phyloP scores from a whole-genome alignment of 2,329 filamentous ascomycete species.

The Endoconidiophora laricicola region DNA sequence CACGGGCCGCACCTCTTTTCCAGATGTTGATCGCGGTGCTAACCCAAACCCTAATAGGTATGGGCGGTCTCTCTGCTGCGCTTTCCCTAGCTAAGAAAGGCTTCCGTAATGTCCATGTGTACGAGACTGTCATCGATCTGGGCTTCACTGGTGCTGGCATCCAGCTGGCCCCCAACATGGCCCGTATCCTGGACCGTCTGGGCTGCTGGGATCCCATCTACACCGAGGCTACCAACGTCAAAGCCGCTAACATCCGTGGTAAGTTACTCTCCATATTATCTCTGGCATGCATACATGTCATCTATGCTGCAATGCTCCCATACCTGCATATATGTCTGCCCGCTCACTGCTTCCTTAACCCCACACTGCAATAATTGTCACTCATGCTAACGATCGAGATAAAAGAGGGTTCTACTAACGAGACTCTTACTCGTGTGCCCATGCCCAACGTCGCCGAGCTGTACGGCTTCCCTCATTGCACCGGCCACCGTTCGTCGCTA shows the following conservation, averaged over 20 bases:
- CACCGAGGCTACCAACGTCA: slow-evolving; percentile 52
- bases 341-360: slow-evolving; percentile 1
- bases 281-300: not conserved
- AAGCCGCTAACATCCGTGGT: slow-evolving; percentile 56
- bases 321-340: no score
- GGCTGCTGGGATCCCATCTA: slow-evolving; percentile 58
- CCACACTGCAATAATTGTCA: not conserved
- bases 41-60: slow-evolving; percentile 32
- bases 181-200: slow-evolving; percentile 53
- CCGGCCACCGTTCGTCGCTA: slow-evolving; percentile 58
- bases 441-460: slow-evolving; percentile 49
- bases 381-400: not conserved
- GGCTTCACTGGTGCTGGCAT: slow-evolving; percentile 77
- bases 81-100: slow-evolving; percentile 61
- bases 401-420: slow-evolving; percentile 47
- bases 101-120: slow-evolving; percentile 57
- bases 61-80: slow-evolving; percentile 60
- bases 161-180: slow-evolving; percentile 70
- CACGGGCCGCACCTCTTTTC: not conserved
- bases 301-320: no score
- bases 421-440: slow-evolving; percentile 53
- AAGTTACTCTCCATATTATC: slow-evolving; percentile 15
- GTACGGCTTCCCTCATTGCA: slow-evolving; percentile 65
- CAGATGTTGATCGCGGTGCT: not conserved
- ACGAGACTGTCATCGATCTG: slow-evolving; percentile 53